Conservation (phyloP, 768 basidiomycete genomes). For the Postia placenta region DNA sequence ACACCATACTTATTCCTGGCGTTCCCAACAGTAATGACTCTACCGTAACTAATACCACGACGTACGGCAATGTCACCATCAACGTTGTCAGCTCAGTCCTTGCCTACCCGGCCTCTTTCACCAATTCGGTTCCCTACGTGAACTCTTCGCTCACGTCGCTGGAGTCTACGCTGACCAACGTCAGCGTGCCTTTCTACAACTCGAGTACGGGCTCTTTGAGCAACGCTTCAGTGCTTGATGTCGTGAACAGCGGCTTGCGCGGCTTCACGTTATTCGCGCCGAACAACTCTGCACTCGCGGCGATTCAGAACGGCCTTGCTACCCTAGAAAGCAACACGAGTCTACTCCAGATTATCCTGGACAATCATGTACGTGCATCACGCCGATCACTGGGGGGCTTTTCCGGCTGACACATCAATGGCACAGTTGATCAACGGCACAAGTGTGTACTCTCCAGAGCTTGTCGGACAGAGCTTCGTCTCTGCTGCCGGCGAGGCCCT, state of each 20-base stretch:
- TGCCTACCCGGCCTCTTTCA: constrained; percentile 42
- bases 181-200: constrained; percentile 20
- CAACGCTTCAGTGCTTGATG: constrained; percentile 30
- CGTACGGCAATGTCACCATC: constrained; percentile 36
- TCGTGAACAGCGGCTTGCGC: constrained; percentile 28
- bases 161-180: constrained; percentile 20
- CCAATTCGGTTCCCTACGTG: constrained; percentile 33
- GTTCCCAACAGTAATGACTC: constrained; percentile 23
- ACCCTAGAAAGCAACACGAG: constrained; percentile 38
- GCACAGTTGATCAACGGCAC: constrained; percentile 50
- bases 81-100: constrained; percentile 48
- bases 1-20: constrained; percentile 4
- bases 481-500: constrained; percentile 55
- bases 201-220: constrained; percentile 25
- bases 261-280: constrained; percentile 72
- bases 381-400: background rate
- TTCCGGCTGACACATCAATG: background rate
- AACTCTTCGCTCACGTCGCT: constrained; percentile 36
- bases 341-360: constrained; percentile 37
- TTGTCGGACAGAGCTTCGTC: constrained; percentile 35
- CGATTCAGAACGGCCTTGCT: constrained; percentile 27
- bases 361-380: constrained; percentile 53
- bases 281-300: constrained; percentile 40
- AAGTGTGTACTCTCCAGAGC: constrained; percentile 51
- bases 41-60: constrained; percentile 33